Conservation (phyloP, 2,329 filamentous ascomycete genomes). For the Diaporthe helianthi region DNA sequence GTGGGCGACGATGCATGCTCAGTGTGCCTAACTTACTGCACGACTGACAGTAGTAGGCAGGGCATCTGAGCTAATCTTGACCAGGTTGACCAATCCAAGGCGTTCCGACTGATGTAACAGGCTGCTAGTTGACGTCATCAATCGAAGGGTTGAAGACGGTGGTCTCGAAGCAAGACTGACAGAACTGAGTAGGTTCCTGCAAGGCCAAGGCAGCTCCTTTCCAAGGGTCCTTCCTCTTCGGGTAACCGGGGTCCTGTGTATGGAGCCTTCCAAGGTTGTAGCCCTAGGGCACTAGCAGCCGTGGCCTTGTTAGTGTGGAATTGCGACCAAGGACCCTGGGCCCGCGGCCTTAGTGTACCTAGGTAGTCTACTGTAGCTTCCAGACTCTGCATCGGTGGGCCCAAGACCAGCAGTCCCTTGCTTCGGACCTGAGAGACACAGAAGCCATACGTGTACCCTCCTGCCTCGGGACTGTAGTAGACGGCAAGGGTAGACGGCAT, state of each 20-base stretch:
- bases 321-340: neutral
- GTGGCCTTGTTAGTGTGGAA: neutral
- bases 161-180: conserved; percentile 7
- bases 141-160: conserved; percentile 14
- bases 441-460: too few relatives aligned
- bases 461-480: too few relatives aligned
- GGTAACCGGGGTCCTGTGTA: neutral
- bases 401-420: neutral
- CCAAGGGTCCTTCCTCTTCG: conserved; percentile 22
- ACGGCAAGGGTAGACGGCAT: too few relatives aligned
- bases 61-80: conserved; percentile 5
- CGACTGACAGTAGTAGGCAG: conserved; percentile 2
- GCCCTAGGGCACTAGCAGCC: conserved; percentile 8
- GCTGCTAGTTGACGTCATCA: conserved; percentile 7
- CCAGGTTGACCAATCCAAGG: neutral
- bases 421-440: too few relatives aligned
- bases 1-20: neutral
- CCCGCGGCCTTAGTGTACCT: too few relatives aligned
- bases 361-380: too few relatives aligned
- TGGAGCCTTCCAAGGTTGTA: neutral
- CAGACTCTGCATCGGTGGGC: too few relatives aligned
- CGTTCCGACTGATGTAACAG: conserved; percentile 3
- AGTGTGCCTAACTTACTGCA: neutral
- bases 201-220: conserved; percentile 16
- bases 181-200: conserved; percentile 18